Evolutionary conservation across 805 yeast genomes (phyloP).

Genomic region (Candida ficus): DNA sequence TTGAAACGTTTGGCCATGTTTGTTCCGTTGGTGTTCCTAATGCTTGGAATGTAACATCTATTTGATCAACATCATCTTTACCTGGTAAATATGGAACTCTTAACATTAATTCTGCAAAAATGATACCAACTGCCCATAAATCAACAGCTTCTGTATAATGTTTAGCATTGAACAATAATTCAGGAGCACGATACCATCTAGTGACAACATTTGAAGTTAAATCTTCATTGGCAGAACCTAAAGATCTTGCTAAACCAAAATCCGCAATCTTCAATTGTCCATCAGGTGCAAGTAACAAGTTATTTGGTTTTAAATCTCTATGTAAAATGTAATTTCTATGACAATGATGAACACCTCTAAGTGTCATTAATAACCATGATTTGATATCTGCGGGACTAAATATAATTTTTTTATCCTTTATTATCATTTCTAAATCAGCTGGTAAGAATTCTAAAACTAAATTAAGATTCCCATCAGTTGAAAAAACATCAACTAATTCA

Average conservation of each 20-base stretch:
- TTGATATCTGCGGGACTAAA: slow-evolving; percentile 86
- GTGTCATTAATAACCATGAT: slow-evolving; percentile 90
- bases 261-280: slow-evolving; percentile 94
- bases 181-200: slow-evolving; percentile 98
- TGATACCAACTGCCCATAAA: slow-evolving; percentile 94
- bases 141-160: slow-evolving; percentile 90
- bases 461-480: slow-evolving; percentile 59
- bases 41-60: slow-evolving; percentile 91
- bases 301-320: slow-evolving; percentile 91
- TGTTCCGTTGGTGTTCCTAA: slow-evolving; percentile 93
- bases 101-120: slow-evolving; percentile 93
- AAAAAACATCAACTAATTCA: slow-evolving; percentile 83
- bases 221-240: slow-evolving; percentile 70
- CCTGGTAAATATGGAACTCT: slow-evolving; percentile 96
- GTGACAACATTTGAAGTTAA: slow-evolving; percentile 95
- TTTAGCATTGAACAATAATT: slow-evolving; percentile 78
- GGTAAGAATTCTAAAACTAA: slow-evolving; percentile 92
- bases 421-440: slow-evolving; percentile 83
- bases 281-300: slow-evolving; percentile 76
- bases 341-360: slow-evolving; percentile 93
- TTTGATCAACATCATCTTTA: slow-evolving; percentile 80
- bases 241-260: slow-evolving; percentile 90
- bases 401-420: slow-evolving; percentile 70
- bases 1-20: slow-evolving; percentile 85
- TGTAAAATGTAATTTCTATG: slow-evolving; percentile 89